A percentile compares a stretch with the other conserved stretches of the same genome.
These are phyloP conservation scores for Zygosaccharomyces kombuchaensis DNA, from an alignment of 805 yeast genomes.

Conservation along the genomic window DNA sequence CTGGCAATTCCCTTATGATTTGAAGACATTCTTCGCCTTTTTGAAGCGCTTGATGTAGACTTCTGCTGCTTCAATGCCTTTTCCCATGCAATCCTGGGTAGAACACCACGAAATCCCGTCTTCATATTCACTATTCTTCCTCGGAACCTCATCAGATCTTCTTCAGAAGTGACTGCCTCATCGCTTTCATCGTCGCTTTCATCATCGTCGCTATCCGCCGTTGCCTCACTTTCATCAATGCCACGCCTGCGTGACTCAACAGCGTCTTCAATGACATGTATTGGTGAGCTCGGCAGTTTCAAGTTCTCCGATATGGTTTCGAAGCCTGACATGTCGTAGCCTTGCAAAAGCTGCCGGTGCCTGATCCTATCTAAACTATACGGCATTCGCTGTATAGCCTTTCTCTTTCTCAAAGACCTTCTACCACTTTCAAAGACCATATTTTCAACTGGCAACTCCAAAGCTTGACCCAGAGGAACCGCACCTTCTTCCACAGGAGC, in stretches of 20 bases:
- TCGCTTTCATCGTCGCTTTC: not conserved
- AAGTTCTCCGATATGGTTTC: constrained; percentile 23
- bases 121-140: constrained; percentile 27
- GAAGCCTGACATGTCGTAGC: constrained; percentile 27
- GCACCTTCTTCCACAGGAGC: constrained; percentile 1
- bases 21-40: constrained; percentile 4
- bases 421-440: constrained; percentile 4
- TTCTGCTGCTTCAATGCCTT: constrained; percentile 18
- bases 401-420: constrained; percentile 30
- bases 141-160: constrained; percentile 18
- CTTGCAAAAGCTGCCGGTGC: constrained; percentile 31
- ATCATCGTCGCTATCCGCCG: not conserved
- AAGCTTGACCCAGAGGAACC: not conserved
- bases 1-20: constrained; percentile 28
- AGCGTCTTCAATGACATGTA: not conserved
- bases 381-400: constrained; percentile 35
- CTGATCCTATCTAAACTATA: constrained; percentile 34
- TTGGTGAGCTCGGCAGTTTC: constrained; percentile 13
- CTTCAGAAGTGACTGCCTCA: not conserved
- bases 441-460: not conserved
- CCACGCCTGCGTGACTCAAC: not conserved
- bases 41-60: not conserved
- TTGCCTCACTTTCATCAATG: not conserved
- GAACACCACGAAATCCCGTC: constrained; percentile 32
- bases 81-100: constrained; percentile 34